phyloP scores from a whole-genome alignment of 164 flowering plant species.

The Liquidambar formosana region DNA sequence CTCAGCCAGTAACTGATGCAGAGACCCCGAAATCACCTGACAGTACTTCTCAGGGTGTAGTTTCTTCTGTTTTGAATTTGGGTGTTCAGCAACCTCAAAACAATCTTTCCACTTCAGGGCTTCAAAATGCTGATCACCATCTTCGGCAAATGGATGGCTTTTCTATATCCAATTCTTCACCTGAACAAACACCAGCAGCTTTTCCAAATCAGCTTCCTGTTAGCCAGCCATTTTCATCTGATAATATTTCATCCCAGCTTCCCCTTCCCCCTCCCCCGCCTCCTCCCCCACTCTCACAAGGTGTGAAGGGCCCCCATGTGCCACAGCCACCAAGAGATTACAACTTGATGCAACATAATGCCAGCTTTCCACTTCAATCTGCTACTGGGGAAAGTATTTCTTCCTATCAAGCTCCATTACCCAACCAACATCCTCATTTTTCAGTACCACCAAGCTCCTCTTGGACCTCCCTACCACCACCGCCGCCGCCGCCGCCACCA shows the following conservation, averaged over 20 bases:
- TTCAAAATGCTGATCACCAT: conserved; percentile 18
- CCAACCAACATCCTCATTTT: conserved; percentile 33
- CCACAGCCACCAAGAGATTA: conserved; percentile 25
- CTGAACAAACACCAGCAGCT: conserved; percentile 16
- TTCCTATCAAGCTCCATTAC: conserved; percentile 32
- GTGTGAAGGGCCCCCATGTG: conserved; percentile 21
- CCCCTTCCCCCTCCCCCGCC: conserved; percentile 31
- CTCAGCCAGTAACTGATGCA: conserved; percentile 9
- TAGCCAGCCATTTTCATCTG: too few relatives aligned
- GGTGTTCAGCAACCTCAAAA: conserved; percentile 12
- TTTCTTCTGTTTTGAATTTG: conserved; percentile 5
- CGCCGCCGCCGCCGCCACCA: conserved; percentile 29
- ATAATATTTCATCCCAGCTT: conserved; percentile 24
- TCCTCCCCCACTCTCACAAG: conserved; percentile 31
- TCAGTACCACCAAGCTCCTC: conserved; percentile 28
- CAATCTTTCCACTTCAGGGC: conserved; percentile 11
- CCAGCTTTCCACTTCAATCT: conserved; percentile 26
- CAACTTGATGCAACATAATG: conserved; percentile 21
- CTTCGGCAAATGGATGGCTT: conserved; percentile 20
- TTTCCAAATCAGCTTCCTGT: conserved; percentile 19
- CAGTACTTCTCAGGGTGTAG: conserved; percentile 8
- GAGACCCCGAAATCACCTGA: conserved; percentile 11
- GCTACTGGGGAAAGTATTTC: conserved; percentile 25
- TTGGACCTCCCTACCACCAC: conserved; percentile 45
- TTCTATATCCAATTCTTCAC: conserved; percentile 12